Base-by-base conservation (phyloP, 2,329 filamentous ascomycete species). In the Didymella arachidicola region DNA sequence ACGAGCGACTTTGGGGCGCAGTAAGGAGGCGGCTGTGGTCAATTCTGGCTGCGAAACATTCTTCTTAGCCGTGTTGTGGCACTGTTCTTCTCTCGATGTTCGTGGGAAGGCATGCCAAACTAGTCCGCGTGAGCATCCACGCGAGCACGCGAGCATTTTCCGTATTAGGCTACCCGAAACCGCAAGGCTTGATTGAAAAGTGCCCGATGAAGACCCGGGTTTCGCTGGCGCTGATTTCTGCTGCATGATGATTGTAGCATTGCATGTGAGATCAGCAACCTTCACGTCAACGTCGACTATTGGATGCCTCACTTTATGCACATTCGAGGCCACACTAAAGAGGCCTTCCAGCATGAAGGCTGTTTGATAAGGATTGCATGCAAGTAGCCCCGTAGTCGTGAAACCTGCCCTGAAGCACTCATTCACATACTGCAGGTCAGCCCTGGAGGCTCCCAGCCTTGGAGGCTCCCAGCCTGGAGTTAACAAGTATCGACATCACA, bases 101-200 rank as follows among this genome's bases (percentile, higher is more conserved):
- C 22, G 36, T 29, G 42, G 27, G 46, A 22, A 36, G 22, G 42
- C 19, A 16, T n/a, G 56, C 49, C 26, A 34, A 26, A 32, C 11
- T 39, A 2, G 51, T 41, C 38, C 62, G 52, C 56, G 62, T 60
- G 62, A 53, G 27, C 53, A 34, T 41, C 38, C 62, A 54, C 56
- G 62, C 62, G 62, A 53, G 27, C 53, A 34, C 25, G 62, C 62
- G 62, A 53, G 27, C 53, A 34, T 18, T 57, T 63, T 25, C 62
- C 61, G 22, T 4, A 46, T 61, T 50, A 14, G 54, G 50, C 29
- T 10, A 36, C 7, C 30, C 29, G 18, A 14, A 30, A 29, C 39
- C 53, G 30, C 45, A 39, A 56, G 46, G 45, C 47, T 57, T 43
- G 22, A 8, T 36, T 16, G 27, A 36, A 36, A 36, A 36, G 2